phyloP scores from a whole-genome alignment of 495 filamentous ascomycete species.

The Chaetomidium leptoderma region DNA sequence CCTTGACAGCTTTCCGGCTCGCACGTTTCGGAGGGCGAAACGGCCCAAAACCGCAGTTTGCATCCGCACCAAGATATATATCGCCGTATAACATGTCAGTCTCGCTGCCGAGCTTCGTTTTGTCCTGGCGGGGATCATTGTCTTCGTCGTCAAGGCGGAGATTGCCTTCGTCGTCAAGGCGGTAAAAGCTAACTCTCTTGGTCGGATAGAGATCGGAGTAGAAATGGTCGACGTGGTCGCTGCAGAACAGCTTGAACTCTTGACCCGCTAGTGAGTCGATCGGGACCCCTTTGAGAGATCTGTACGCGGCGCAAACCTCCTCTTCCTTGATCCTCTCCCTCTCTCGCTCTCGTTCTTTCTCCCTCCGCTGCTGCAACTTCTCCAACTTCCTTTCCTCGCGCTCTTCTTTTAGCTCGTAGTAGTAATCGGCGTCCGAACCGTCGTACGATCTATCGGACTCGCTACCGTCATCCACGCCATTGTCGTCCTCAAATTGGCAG shows the following conservation, averaged over 20 bases:
- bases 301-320: not conserved
- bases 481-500: not conserved
- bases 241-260: not conserved
- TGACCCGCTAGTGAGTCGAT: not conserved
- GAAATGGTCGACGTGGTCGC: not conserved
- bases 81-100: not conserved
- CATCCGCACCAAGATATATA: not conserved
- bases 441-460: slow-evolving; percentile 2
- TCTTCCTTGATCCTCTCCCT: not conserved
- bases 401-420: not conserved
- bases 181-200: not conserved
- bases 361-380: not conserved
- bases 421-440: slow-evolving; percentile 3
- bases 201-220: not conserved
- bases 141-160: not conserved
- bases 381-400: not conserved
- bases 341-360: not conserved
- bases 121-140: not conserved
- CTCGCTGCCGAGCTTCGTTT: too few relatives aligned
- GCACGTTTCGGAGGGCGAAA: slow-evolving; percentile 1
- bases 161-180: not conserved
- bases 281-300: not conserved
- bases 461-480: not conserved
- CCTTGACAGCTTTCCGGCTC: not conserved
- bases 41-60: not conserved